Percentiles rank a stretch among this genome's conserved stretches.
Conservation (phyloP, 352 stramenopile genomes). For the Phytopythium kandeliae region DNA sequence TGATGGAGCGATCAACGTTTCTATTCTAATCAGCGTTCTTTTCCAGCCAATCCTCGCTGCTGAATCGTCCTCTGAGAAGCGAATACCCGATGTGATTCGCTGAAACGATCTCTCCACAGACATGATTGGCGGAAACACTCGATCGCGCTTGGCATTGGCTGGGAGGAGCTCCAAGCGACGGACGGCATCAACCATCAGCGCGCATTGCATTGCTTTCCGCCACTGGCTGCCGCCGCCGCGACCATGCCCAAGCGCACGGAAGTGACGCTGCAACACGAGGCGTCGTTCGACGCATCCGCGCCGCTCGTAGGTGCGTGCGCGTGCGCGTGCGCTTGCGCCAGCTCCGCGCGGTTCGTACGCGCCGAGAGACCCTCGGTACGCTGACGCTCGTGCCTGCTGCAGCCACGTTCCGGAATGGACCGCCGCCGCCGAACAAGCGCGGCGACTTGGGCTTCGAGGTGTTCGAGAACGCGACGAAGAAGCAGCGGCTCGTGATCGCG, state of each 20-base stretch:
- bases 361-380: not conserved
- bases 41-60: too few species aligned
- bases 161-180: constrained; percentile 18
- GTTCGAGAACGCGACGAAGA: constrained; percentile 77
- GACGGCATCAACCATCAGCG: not conserved
- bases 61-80: too few species aligned
- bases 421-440: constrained; percentile 45
- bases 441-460: constrained; percentile 69
- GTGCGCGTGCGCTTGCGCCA: not conserved
- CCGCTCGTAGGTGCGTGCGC: constrained; percentile 55
- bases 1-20: too few species aligned
- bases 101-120: not conserved
- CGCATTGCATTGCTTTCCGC: not conserved
- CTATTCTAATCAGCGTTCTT: too few species aligned
- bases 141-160: constrained; percentile 12
- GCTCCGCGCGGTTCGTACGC: not conserved
- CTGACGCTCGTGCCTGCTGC: not conserved
- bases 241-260: constrained; percentile 57
- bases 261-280: constrained; percentile 56
- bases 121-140: constrained; percentile 8
- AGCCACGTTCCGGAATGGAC: constrained; percentile 82
- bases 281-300: constrained; percentile 46
- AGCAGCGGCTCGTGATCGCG: constrained; percentile 72
- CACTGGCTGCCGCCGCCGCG: not conserved
- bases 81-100: constrained; percentile 10